Percentiles rank a stretch among this genome's conserved stretches.
phyloP scores from a whole-genome alignment of 257 asterid genomes.

The Petunia axillaris region DNA sequence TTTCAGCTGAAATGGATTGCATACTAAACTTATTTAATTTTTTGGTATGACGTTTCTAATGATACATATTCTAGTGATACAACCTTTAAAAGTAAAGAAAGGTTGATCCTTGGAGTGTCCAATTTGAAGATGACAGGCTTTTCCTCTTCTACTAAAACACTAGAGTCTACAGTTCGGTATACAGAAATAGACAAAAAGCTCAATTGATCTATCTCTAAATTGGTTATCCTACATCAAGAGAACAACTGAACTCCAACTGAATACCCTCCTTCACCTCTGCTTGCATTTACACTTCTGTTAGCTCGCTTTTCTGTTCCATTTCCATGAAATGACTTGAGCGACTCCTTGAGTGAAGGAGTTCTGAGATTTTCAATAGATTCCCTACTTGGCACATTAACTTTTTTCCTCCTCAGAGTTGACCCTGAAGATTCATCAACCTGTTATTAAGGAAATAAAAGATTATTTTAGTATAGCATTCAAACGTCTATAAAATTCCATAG shows the following conservation, averaged over 20 bases:
- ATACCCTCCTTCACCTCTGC: slow-evolving; percentile 1
- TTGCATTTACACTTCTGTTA: slow-evolving; percentile 26
- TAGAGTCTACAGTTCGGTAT: not conserved
- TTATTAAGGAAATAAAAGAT: not conserved
- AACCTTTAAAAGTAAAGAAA: not conserved
- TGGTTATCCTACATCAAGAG: slow-evolving; percentile 13
- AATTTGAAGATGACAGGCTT: slow-evolving; percentile 14
- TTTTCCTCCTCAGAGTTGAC: slow-evolving; percentile 37
- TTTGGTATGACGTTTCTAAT: not conserved
- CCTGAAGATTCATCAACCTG: slow-evolving; percentile 45
- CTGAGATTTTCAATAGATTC: slow-evolving; percentile 44
- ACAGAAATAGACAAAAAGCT: not conserved
- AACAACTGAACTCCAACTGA: not conserved
- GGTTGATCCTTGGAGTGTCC: not conserved
- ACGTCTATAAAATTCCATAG: slow-evolving; percentile 5
- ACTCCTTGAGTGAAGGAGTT: slow-evolving; percentile 33
- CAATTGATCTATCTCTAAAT: not conserved
- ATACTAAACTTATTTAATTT: not conserved
- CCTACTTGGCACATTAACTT: slow-evolving; percentile 40
- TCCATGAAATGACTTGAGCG: slow-evolving; percentile 30
- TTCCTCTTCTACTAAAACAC: not conserved
- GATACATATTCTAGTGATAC: not conserved
- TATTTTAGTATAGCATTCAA: not conserved
- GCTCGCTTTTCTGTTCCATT: slow-evolving; percentile 28
- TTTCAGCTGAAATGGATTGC: not conserved